A percentile compares a stretch with the other conserved stretches of the same genome.
These are phyloP conservation scores for Acacia crassicarpa DNA, from an alignment of 306 rosid species.

Conservation along the genomic window DNA sequence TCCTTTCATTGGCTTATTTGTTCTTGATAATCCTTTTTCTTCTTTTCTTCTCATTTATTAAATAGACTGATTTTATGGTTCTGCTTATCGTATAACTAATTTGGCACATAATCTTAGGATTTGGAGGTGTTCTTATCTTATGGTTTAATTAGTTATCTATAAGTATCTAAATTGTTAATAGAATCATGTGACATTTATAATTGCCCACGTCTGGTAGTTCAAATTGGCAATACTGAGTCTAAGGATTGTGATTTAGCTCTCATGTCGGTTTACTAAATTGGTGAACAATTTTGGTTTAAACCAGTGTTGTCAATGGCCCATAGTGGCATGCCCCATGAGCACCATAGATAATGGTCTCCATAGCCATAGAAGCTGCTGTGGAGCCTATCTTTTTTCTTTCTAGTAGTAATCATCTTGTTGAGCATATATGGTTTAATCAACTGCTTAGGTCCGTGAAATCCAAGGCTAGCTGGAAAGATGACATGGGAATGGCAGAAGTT, in stretches of 20 bases:
- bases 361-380: neutral
- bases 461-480: conserved; percentile 57
- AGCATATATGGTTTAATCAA: neutral
- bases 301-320: neutral
- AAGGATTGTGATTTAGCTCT: conserved; percentile 7
- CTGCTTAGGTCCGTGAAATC: conserved; percentile 52
- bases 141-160: conserved; percentile 2
- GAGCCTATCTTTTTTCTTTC: neutral
- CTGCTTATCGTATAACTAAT: conserved; percentile 25
- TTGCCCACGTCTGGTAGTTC: neutral
- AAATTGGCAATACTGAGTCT: neutral
- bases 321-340: neutral
- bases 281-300: neutral
- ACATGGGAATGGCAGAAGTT: conserved; percentile 68
- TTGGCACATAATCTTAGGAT: neutral
- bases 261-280: neutral
- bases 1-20: conserved; percentile 37
- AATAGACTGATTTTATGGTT: neutral
- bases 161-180: neutral
- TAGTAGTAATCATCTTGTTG: neutral
- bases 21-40: neutral
- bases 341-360: neutral
- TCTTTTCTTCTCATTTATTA: neutral
- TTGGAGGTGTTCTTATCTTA: neutral
- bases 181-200: neutral